Base-by-base conservation (phyloP, 164 flowering plant genomes). In the Vitis rotundifolia region DNA sequence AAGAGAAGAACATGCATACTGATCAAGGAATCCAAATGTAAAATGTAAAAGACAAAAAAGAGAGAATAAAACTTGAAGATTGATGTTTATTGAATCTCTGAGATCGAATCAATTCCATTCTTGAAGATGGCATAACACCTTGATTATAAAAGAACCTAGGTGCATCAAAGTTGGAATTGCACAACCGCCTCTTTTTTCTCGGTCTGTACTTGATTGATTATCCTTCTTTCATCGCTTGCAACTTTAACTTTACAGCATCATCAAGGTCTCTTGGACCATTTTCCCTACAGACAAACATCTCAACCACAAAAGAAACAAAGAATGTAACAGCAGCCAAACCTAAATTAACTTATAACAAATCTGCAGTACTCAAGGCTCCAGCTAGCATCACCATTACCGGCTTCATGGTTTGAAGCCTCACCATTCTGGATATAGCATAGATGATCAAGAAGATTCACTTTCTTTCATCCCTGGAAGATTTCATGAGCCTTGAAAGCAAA, bases 121-220 rank as follows among this genome's bases (percentile, higher is more conserved):
- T 19, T 54, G 12, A 53, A 11, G 3, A 19, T 29, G 56, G 53
- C 62, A 64, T 64, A 64, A 71, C 63, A 49, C 68, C 74, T 64
- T 71, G 74, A 71, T 68, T 58, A 71, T 58, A 71, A 58, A 71
- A 64, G 68, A 64, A 57, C 59, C 59, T 47, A 13, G 31, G 15
- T 53, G 61, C 61, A 13, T 11, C n/a, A 54, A 63, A 54, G 61
- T 56, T 44, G 54, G 26, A 63, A 69, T 3, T 68, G 7, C 59
- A 6, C 52, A 50, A 28, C 65, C 3, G 5, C 67, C 8, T 11
- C n/a, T 31, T 10, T 60, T 22, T 52, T 52, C 66, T 61, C 7
- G 57, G 55, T 7, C 26, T 22, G 26, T 1, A 22, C 1, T 22
- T 22, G 26, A 22, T 22, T 22, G 26, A 22, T 22, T 22, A 11